Percentiles rank a stretch among this genome's conserved stretches.
These are phyloP conservation scores for Phialocephala sp. DNA, from an alignment of 2,329 filamentous ascomycete species.

Conservation along the genomic window DNA sequence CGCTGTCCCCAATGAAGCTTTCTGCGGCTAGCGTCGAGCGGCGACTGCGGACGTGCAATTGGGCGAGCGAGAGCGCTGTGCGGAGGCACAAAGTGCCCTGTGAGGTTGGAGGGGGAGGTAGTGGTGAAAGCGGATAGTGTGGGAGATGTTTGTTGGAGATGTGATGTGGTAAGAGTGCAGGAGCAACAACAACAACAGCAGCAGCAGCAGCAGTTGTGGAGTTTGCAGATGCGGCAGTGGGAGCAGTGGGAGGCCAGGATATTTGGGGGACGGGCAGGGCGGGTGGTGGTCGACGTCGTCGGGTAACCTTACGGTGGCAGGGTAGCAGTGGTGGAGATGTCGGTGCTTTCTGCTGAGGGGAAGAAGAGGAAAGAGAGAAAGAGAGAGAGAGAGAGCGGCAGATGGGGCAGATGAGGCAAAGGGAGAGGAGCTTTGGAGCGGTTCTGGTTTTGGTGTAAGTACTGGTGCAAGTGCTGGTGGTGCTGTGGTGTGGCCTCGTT, in stretches of 20 bases:
- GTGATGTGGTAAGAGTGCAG: neutral
- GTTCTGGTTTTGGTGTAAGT: no score
- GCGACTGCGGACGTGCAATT: conserved; percentile 14
- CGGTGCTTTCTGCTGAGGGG: no score
- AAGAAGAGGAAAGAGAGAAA: no score
- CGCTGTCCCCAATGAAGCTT: conserved; percentile 15
- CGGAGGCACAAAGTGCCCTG: conserved; percentile 16
- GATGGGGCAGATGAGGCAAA: no score
- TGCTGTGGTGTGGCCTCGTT: no score
- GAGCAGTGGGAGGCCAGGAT: neutral
- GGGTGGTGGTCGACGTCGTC: neutral
- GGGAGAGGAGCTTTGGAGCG: no score
- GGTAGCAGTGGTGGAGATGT: neutral
- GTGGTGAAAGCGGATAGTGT: neutral
- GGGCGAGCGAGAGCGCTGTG: conserved; percentile 2
- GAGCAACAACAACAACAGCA: no score
- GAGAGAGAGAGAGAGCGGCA: no score
- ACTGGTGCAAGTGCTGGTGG: no score
- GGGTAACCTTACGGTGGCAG: neutral
- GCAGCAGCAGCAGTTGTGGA: no score
- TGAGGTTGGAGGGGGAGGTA: neutral
- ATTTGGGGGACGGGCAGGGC: neutral
- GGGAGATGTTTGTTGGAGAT: neutral
- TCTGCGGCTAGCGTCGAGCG: conserved; percentile 7
- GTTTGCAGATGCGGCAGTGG: no score